A percentile compares a stretch with the other conserved stretches of the same genome.
Conservation (phyloP, 129 eudicot genomes). For the Logfia minima region DNA sequence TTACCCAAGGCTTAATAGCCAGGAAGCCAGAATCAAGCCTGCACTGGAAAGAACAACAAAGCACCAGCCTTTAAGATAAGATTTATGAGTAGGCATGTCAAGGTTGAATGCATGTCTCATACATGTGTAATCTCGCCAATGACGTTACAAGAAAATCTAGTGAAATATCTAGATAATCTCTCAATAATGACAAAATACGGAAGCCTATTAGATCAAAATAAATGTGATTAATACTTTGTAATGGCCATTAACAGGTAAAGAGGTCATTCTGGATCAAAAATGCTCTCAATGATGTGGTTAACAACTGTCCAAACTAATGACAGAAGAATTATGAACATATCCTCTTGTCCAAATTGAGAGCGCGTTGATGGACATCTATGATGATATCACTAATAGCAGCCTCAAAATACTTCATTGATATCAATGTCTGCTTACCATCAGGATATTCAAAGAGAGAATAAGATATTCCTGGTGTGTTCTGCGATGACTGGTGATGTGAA, state of each 20-base stretch:
- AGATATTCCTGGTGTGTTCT: not conserved
- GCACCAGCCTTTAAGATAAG: constrained; percentile 26
- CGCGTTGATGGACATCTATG: not conserved
- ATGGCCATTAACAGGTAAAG: not conserved
- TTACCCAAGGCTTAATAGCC: constrained; percentile 90
- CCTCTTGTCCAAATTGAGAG: not conserved
- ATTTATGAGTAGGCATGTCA: constrained; percentile 12
- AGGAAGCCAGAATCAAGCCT: constrained; percentile 95
- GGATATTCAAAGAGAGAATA: not conserved
- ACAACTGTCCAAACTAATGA: not conserved
- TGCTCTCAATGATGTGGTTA: not conserved
- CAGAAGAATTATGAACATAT: not conserved
- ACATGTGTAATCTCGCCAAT: not conserved
- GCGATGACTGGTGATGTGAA: too few species aligned
- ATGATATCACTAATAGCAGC: constrained; percentile 2
- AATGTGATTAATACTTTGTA: not conserved
- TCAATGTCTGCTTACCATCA: not conserved
- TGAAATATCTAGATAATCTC: constrained; percentile 4
- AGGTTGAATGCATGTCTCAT: not conserved
- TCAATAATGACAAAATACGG: not conserved
- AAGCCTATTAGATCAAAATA: constrained; percentile 3
- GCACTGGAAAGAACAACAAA: constrained; percentile 64
- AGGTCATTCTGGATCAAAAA: not conserved
- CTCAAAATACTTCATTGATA: not conserved
- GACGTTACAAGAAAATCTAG: not conserved